Base-by-base conservation (phyloP, 2,329 filamentous ascomycete species). In the Colletotrichum caudatum region DNA sequence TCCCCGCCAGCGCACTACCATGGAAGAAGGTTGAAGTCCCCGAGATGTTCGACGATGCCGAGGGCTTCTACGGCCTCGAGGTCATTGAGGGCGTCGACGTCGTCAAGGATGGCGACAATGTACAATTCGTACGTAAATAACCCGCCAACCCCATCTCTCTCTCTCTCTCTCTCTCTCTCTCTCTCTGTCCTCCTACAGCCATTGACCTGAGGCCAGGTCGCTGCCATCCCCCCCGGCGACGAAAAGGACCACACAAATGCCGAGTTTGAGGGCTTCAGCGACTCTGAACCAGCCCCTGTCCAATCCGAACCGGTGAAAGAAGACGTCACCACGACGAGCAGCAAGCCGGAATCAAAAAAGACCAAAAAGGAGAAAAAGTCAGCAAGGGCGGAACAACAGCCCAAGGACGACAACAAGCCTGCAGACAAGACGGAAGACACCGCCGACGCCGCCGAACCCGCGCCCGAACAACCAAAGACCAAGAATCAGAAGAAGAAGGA, bases 71-170 rank as follows among this genome's bases (percentile, higher is more conserved):
- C 76, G 94, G 93, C 0, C 83, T 99, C 1, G 94, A 99, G 77
- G 95, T 98, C 77, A 92, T 98, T 58, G 93, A 97, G 20, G 94
- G 93, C 63, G 93, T 99, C 1, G 93, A 97, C 39, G 87, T 99
- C n/a, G 84, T 97, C 53, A 89, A 87, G 73, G 86, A 91, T 39
- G 90, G 90, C 9, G 82, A 86, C 64, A 86, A 83, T 7, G 81
- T 91, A 37, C 84, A 87, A 76, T 91, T 92, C 80, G 82, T 91
- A 76, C 67, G 82, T 78, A 12, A 8, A 0, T 44, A 6, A 44
- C 41, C 23, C 1, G 4, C 16, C 16, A 5, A 3, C 0, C 23
- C 12, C 35, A 35, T 39, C 11, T 3, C 37, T 39, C 6, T 35
- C 35, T 3, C 37, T 39, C 6, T 35, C 35, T 35, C 35, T 35